Evolutionary conservation across 2,329 filamentous ascomycete genomes (phyloP), one percentile per base, ranked within the genome.

Genomic region (Parascedosporium putredinis): DNA sequence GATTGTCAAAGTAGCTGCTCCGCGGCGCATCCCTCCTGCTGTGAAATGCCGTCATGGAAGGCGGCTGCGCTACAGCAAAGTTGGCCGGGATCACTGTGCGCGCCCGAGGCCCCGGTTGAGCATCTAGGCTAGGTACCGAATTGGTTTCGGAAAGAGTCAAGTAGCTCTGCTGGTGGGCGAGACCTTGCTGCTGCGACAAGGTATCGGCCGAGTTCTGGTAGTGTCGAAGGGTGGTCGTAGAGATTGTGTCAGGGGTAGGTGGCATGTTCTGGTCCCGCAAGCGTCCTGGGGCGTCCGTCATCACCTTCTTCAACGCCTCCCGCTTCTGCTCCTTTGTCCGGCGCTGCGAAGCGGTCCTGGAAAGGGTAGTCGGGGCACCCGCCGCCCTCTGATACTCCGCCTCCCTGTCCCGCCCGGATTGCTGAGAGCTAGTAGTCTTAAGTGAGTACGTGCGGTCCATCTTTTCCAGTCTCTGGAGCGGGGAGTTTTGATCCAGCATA

Each of bases 221-320:
- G 12, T 69, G 67, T 5, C 70, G 67, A 29, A 81, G 64, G 0
- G 75, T 77, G 2, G 74, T 73, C 2, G 74, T 78, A 1, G 77
- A 78, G 18, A 79, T 75, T 0, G 78, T 81, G 55, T 81, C 77
- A 0, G 78, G 78, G 0, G 78, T 81, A 0, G 78, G 78, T 8
- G 78, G 78, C 2, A 80, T 62, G 16, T 62, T 62, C 16, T 72
- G 68, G 4, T 70, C 66, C 49, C 69, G 64, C 2, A 66, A 62
- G 67, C 70, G 53, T 62, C 64, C 53, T 57, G 66, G 52, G 51
- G 65, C 67, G 25, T 75, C 71, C 0, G 75, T 78, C 25, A 71
- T 57, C 5, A 79, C 75, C 38, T 63, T 69, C 8, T 74, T 67
- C 10, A 77, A 55, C 0, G 68, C 65, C 12, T 74, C 69, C 36